Percentiles rank a stretch among this genome's conserved stretches.
Evolutionary conservation across 495 filamentous ascomycete genomes (phyloP).

Genomic region (Neurospora tetraspora): DNA sequence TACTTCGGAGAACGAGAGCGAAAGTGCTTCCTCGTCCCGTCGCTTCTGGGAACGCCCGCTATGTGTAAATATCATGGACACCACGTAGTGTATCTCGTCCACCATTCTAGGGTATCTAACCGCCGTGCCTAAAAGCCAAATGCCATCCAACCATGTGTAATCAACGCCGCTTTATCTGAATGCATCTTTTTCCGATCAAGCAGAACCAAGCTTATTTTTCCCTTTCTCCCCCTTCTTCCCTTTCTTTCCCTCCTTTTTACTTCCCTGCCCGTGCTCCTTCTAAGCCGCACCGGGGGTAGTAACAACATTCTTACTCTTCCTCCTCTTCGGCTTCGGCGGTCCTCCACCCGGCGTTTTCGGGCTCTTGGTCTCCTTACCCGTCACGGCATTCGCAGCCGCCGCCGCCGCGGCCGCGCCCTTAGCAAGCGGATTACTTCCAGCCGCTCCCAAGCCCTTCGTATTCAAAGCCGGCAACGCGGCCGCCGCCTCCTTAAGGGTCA

Average conservation of each 20-base stretch:
- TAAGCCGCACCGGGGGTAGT: slow-evolving; percentile 11
- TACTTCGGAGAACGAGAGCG: not conserved
- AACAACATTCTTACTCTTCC: slow-evolving; percentile 46
- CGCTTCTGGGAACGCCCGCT: not conserved
- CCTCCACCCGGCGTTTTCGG: slow-evolving; percentile 37
- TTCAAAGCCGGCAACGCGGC: slow-evolving; percentile 22
- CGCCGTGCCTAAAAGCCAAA: not conserved
- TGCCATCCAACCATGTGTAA: not conserved
- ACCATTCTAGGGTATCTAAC: not conserved
- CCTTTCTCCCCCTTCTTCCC: too few relatives aligned
- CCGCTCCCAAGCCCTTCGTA: slow-evolving; percentile 14
- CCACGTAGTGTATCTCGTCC: not conserved
- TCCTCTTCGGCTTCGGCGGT: slow-evolving; percentile 45
- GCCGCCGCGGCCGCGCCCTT: slow-evolving; percentile 6
- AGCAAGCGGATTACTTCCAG: slow-evolving; percentile 25
- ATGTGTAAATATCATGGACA: not conserved
- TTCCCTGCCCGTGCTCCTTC: not conserved
- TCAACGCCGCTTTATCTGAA: not conserved
- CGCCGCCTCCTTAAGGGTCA: not conserved
- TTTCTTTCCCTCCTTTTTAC: too few relatives aligned
- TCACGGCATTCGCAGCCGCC: slow-evolving; percentile 8
- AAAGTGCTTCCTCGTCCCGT: too few relatives aligned
- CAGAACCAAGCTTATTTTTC: too few relatives aligned
- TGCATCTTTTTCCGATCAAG: not conserved
- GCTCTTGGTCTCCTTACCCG: slow-evolving; percentile 37